phyloP scores from a whole-genome alignment of 2,329 filamentous ascomycete genomes.

The Pseudocercospora eumusae region DNA sequence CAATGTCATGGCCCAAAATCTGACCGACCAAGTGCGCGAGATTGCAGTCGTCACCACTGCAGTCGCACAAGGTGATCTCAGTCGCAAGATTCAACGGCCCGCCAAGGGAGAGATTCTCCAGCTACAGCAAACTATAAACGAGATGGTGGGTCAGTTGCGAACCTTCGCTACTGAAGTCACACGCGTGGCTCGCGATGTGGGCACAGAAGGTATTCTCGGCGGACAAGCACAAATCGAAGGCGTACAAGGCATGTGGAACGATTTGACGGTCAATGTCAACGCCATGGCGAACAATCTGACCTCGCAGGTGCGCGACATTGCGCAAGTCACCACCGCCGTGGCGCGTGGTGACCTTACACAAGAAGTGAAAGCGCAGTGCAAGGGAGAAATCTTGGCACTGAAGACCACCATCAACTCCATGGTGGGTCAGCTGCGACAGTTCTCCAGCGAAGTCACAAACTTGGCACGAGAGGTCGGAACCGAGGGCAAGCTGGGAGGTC shows the following conservation, averaged over 20 bases:
- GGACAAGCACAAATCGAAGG: conserved; percentile 66
- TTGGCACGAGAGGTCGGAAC: conserved; percentile 56
- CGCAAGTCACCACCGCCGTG: conserved; percentile 55
- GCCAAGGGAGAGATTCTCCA: conserved; percentile 92
- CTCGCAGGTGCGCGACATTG: conserved; percentile 56
- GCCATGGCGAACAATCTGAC: conserved; percentile 58
- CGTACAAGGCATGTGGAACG: conserved; percentile 67
- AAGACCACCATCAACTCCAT: conserved; percentile 57
- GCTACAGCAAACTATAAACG: conserved; percentile 83
- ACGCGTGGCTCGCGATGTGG: conserved; percentile 65
- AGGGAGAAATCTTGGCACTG: conserved; percentile 54
- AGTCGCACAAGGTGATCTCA: conserved; percentile 89
- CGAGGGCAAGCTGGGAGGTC: conserved; percentile 54
- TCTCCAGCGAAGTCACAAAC: conserved; percentile 56
- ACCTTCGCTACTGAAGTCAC: conserved; percentile 67
- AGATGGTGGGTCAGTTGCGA: conserved; percentile 67
- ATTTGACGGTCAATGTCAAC: conserved; percentile 60
- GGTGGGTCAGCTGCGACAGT: conserved; percentile 56
- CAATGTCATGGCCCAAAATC: conserved; percentile 97
- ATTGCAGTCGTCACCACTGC: conserved; percentile 96
- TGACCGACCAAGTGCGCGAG: conserved; percentile 95
- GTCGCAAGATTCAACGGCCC: conserved; percentile 92
- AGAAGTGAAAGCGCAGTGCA: conserved; percentile 55
- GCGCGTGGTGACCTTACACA: conserved; percentile 55
- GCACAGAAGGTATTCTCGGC: conserved; percentile 63